A percentile compares a stretch with the other conserved stretches of the same genome.
These are phyloP conservation scores for Hygrocybe coccinea DNA, from an alignment of 768 basidiomycete genomes.

Conservation along the genomic window DNA sequence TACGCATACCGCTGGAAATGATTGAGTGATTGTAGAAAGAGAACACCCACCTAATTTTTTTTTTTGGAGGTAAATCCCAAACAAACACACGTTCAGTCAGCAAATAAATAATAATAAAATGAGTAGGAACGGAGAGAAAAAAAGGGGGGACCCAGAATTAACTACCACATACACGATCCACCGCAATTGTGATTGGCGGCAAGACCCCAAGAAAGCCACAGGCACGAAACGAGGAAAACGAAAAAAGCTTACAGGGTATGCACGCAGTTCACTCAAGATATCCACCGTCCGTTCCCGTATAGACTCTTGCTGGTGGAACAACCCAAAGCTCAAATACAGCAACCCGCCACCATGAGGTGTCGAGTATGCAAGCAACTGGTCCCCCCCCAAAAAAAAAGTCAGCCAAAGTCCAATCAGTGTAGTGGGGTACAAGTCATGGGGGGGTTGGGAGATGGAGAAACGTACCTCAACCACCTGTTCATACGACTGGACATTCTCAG, in stretches of 20 bases:
- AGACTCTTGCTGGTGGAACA: conserved; percentile 81
- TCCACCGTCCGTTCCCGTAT: conserved; percentile 80
- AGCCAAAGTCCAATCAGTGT: too few species aligned
- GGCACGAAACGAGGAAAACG: not conserved
- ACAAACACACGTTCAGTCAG: too few species aligned
- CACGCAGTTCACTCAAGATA: conserved; percentile 73
- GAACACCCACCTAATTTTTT: conserved; percentile 82
- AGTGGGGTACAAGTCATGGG: conserved; percentile 1
- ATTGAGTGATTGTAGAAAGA: conserved; percentile 74
- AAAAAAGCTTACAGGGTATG: conserved; percentile 57
- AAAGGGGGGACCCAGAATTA: too few species aligned
- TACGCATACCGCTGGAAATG: conserved; percentile 89
- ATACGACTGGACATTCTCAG: conserved; percentile 68
- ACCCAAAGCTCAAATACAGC: conserved; percentile 77
- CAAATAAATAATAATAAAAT: too few species aligned
- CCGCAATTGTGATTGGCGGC: too few species aligned
- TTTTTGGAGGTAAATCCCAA: conserved; percentile 2
- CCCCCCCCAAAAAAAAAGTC: too few species aligned
- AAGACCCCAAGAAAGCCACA: not conserved
- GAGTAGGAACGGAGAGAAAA: too few species aligned
- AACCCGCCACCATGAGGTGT: conserved; percentile 79
- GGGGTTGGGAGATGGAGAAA: conserved; percentile 8
- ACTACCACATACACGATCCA: too few species aligned
- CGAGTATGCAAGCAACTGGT: conserved; percentile 72
- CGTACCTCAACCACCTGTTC: conserved; percentile 86